Conservation (phyloP, 148 eudicot species). For the Amaranthus cruentus region DNA sequence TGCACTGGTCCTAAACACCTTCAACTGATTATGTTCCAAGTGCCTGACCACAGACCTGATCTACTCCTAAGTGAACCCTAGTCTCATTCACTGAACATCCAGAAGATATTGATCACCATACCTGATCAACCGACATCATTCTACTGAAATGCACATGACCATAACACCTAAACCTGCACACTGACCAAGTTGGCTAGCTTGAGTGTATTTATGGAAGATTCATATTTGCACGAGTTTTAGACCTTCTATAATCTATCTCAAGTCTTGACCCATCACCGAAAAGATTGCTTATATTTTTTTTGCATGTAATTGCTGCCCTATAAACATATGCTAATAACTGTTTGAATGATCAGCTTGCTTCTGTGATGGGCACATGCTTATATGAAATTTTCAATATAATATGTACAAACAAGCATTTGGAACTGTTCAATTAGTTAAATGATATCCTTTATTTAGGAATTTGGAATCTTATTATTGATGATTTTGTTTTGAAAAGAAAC, state of each 20-base stretch:
- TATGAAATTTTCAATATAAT: background rate
- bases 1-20: no score
- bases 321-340: background rate
- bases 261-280: no score
- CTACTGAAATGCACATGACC: no score
- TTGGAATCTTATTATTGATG: background rate
- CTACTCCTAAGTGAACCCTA: no score
- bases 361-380: background rate
- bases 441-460: background rate
- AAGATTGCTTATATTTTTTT: no score
- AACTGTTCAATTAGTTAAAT: background rate
- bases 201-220: background rate
- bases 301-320: background rate
- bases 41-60: no score
- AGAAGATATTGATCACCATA: no score
- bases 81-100: no score
- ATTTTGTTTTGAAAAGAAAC: background rate
- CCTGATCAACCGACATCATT: no score
- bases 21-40: no score
- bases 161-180: no score
- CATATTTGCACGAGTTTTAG: background rate
- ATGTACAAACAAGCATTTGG: background rate
- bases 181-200: background rate
- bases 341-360: background rate
- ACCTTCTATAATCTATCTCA: no score